Evolutionary conservation across 2,329 filamentous ascomycete species (phyloP).

Genomic region (Phaeophleospora eucalypticola): DNA sequence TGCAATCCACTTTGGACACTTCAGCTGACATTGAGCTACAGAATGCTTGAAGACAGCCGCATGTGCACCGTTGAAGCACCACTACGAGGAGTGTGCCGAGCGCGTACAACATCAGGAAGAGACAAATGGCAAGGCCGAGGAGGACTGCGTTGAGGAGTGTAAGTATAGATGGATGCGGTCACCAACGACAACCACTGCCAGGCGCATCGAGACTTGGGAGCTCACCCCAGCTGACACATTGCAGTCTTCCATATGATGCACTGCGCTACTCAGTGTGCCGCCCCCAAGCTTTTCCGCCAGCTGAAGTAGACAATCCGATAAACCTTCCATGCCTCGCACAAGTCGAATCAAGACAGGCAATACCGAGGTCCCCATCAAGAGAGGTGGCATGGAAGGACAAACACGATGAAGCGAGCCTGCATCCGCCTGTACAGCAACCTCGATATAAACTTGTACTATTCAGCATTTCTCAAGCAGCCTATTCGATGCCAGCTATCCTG

Average conservation of each 20-base stretch:
- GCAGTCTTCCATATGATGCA: slow-evolving; percentile 97
- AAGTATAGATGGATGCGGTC: slow-evolving; percentile 50
- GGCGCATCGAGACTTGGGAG: too few relatives aligned
- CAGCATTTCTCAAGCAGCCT: slow-evolving; percentile 8
- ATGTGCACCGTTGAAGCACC: slow-evolving; percentile 88
- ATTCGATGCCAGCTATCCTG: too few relatives aligned
- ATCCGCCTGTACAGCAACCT: slow-evolving; percentile 34
- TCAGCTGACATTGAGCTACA: slow-evolving; percentile 39
- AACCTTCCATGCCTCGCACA: background rate
- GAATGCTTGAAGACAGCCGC: slow-evolving; percentile 84
- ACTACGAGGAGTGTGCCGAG: slow-evolving; percentile 97
- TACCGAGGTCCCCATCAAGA: background rate
- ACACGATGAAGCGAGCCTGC: slow-evolving; percentile 3
- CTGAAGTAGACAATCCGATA: slow-evolving; percentile 65
- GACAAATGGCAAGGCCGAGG: slow-evolving; percentile 69
- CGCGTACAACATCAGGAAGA: slow-evolving; percentile 74
- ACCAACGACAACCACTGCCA: too few relatives aligned
- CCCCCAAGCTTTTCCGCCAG: slow-evolving; percentile 88
- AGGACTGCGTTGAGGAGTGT: slow-evolving; percentile 99
- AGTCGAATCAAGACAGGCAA: too few relatives aligned
- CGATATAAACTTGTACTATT: slow-evolving; percentile 33
- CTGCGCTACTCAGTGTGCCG: slow-evolving; percentile 88
- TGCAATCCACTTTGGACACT: too few relatives aligned
- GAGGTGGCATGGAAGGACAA: background rate
- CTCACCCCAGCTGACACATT: slow-evolving; percentile 9